Base-by-base conservation (phyloP, 306 rosid genomes). In the Hippophae rhamnoides region DNA sequence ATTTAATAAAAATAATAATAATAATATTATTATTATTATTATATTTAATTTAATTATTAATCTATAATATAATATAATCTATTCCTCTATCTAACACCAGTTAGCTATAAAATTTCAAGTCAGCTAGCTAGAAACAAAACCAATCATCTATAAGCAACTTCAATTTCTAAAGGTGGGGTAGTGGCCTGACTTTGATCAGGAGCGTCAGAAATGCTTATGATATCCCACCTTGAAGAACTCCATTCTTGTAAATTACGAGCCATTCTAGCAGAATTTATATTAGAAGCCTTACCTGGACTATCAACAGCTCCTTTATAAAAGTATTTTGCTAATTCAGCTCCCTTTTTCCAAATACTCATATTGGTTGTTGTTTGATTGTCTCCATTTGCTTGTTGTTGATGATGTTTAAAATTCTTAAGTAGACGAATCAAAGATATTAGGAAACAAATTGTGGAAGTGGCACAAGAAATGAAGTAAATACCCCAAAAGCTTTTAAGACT, bases 401-500 rank as follows among this genome's bases (percentile, higher is more conserved):
- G 52, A 50, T 31, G 50, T 45, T 9, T 66, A 8, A 61, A 56
- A 40, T 56, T 54, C 54, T 45, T 65, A 10, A 38, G 54, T 0
- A 70, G 71, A 14, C 62, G 60, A 54, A 71, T 54, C 18, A 63
- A 26, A 41, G 78, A 61, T 44, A 77, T 2, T 47, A 87, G 47
- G 38, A 81, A 53, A 65, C 88, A 79, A 38, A 77, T 53, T 2
- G 90, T 79, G 11, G 83, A 81, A 57, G 75, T 77, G 40, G 56
- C 69, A 42, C 76, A 86, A 46, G 86, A 81, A 51, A 81, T 68
- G 7, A 76, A 73, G 57, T 52, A 84, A 52, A 87, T 81, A 53
- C 71, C 72, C 90, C 78, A 73, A 49, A 87, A 81, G 69, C 78
- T 81, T 10, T 48, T 61, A 41, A 82, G 69, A 65, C 57, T 75